These are phyloP conservation scores for Boletus sp. DNA, from an alignment of 768 basidiomycete genomes.

Conservation along the genomic window DNA sequence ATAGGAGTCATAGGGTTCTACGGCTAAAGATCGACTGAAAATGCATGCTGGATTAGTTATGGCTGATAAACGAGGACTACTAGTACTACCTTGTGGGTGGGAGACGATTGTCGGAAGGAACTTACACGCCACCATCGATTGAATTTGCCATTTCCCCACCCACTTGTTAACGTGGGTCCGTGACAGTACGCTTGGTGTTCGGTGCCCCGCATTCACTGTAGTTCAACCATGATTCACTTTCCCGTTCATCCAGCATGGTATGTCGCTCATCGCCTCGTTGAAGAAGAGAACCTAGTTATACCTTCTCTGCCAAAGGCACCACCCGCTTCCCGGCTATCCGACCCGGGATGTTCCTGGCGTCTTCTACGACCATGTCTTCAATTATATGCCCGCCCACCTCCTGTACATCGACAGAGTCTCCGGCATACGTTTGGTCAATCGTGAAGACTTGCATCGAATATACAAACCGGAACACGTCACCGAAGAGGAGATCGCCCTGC, in stretches of 20 bases:
- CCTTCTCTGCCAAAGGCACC: neutral
- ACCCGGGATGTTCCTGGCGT: neutral
- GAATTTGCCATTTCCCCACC: too few relatives aligned
- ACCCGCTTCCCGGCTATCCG: neutral
- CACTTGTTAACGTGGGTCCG: too few relatives aligned
- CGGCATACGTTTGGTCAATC: conserved; percentile 6
- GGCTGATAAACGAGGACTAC: neutral
- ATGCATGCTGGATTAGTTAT: neutral
- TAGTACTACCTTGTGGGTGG: neutral
- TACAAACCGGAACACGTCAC: conserved; percentile 10
- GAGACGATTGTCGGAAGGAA: neutral
- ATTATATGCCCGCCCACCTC: conserved; percentile 19
- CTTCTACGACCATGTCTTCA: conserved; percentile 17
- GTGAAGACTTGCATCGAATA: conserved; percentile 14
- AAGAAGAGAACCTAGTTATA: neutral
- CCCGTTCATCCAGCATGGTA: neutral
- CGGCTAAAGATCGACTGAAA: neutral
- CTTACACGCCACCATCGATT: too few relatives aligned
- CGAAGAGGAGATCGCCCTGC: conserved; percentile 3
- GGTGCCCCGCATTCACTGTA: too few relatives aligned
- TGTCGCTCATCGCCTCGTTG: neutral
- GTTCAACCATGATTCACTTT: neutral
- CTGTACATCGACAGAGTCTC: conserved; percentile 7
- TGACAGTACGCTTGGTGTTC: too few relatives aligned
- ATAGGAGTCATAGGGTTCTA: conserved; percentile 7